These are phyloP conservation scores for Solanum ahanhuiri DNA, from an alignment of 257 asterid species.

Conservation along the genomic window DNA sequence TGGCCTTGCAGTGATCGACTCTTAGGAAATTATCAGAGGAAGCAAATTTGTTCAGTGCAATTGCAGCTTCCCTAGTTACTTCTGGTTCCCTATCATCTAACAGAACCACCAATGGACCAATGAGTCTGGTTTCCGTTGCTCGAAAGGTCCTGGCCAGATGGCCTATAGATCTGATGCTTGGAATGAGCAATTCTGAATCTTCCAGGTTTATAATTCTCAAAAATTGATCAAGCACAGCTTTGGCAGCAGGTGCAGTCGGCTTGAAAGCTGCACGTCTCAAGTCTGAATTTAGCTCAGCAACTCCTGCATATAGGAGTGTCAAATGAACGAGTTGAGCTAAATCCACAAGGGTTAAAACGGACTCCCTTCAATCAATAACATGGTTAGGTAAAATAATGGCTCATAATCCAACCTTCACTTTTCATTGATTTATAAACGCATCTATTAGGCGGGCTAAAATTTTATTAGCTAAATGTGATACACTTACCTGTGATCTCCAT, in stretches of 20 bases:
- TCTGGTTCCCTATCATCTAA: slow-evolving; percentile 9
- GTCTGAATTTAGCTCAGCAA: slow-evolving; percentile 12
- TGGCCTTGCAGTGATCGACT: neutral
- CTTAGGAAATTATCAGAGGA: neutral
- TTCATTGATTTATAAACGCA: neutral
- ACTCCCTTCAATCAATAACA: neutral
- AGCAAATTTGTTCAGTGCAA: slow-evolving; percentile 5
- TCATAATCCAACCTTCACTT: neutral
- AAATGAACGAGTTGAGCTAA: neutral
- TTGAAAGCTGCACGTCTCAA: slow-evolving; percentile 9
- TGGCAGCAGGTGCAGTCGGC: slow-evolving; percentile 14
- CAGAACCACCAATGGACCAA: neutral
- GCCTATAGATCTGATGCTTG: slow-evolving; percentile 5
- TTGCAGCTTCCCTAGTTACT: slow-evolving; percentile 3
- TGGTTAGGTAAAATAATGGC: neutral
- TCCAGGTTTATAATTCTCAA: slow-evolving; percentile 5
- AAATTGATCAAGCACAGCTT: slow-evolving; percentile 13
- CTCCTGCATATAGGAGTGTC: neutral
- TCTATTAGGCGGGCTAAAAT: no score
- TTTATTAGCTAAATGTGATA: neutral
- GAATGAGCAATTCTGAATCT: slow-evolving; percentile 4
- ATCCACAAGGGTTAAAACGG: neutral
- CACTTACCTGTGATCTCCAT: slow-evolving; percentile 8
- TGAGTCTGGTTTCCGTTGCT: slow-evolving; percentile 13
- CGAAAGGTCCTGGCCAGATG: slow-evolving; percentile 14